Conservation (phyloP, 495 filamentous ascomycete species). For the Penicillium riverlandense region DNA sequence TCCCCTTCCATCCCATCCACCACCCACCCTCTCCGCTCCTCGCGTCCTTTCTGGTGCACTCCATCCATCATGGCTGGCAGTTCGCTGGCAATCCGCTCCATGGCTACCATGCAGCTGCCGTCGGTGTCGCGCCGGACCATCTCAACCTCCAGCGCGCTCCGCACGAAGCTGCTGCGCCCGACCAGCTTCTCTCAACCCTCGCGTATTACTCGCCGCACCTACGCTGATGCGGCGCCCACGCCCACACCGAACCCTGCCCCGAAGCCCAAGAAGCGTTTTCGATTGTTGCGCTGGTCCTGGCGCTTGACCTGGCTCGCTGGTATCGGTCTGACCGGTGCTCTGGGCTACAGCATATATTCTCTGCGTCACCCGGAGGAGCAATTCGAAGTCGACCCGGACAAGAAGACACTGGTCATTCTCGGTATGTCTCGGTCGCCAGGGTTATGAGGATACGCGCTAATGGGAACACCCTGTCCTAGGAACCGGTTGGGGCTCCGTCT, state of each 20-base stretch:
- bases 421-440: slow-evolving; percentile 49
- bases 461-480: slow-evolving; percentile 41
- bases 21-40: slow-evolving; percentile 5
- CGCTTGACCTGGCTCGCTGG: slow-evolving; percentile 64
- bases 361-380: slow-evolving; percentile 79
- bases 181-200: slow-evolving; percentile 18
- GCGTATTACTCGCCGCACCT: slow-evolving; percentile 30
- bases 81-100: slow-evolving; percentile 32
- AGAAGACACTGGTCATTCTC: slow-evolving; percentile 96
- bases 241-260: slow-evolving; percentile 20
- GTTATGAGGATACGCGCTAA: slow-evolving; percentile 6
- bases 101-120: slow-evolving; percentile 15
- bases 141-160: slow-evolving; percentile 20
- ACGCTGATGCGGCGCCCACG: slow-evolving; percentile 33
- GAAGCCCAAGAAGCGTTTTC: slow-evolving; percentile 40
- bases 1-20: slow-evolving; percentile 9
- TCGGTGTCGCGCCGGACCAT: slow-evolving; percentile 35
- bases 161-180: slow-evolving; percentile 20
- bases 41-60: slow-evolving; percentile 2
- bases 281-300: slow-evolving; percentile 64
- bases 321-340: slow-evolving; percentile 57
- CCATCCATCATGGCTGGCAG: slow-evolving; percentile 34
- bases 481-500: slow-evolving; percentile 94
- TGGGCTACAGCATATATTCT: slow-evolving; percentile 75
- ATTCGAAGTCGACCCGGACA: slow-evolving; percentile 68